Percentiles rank a stretch among this genome's conserved stretches.
phyloP scores from a whole-genome alignment of 2,329 filamentous ascomycete species.

The Paecilomyces dactylethromorphus region DNA sequence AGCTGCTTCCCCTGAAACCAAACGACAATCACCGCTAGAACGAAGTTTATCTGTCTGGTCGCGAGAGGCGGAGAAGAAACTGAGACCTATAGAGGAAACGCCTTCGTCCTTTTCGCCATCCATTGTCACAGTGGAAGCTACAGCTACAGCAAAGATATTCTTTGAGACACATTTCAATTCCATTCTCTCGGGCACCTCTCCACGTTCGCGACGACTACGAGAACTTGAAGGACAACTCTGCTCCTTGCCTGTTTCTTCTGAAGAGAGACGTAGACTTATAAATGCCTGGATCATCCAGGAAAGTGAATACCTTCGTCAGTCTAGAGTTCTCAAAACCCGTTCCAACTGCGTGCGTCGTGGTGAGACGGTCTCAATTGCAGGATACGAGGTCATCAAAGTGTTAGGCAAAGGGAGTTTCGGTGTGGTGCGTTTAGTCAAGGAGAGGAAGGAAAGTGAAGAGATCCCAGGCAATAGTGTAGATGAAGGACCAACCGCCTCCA shows the following conservation, averaged over 20 bases:
- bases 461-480: constrained; percentile 1
- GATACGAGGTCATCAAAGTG: constrained; percentile 76
- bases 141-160: constrained; percentile 75
- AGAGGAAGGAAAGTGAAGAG: constrained; percentile 37
- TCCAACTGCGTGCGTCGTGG: constrained; percentile 40
- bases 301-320: constrained; percentile 67
- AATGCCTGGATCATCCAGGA: constrained; percentile 61
- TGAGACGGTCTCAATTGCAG: constrained; percentile 49
- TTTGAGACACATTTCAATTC: constrained; percentile 79
- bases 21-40: constrained; percentile 2
- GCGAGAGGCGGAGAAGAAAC: neutral
- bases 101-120: constrained; percentile 18
- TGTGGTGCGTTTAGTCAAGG: constrained; percentile 76
- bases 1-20: constrained; percentile 13
- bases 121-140: constrained; percentile 63
- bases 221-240: constrained; percentile 61
- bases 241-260: constrained; percentile 47
- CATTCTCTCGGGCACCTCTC: constrained; percentile 51
- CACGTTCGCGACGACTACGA: constrained; percentile 55
- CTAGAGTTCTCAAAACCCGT: constrained; percentile 61
- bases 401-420: constrained; percentile 94
- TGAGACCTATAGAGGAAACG: constrained; percentile 8
- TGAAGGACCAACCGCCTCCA: constrained; percentile 8
- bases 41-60: neutral
- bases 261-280: constrained; percentile 49